Percentiles rank a stretch among this genome's conserved stretches.
phyloP scores from a whole-genome alignment of 768 basidiomycete species.

The Mycena vulgaris region DNA sequence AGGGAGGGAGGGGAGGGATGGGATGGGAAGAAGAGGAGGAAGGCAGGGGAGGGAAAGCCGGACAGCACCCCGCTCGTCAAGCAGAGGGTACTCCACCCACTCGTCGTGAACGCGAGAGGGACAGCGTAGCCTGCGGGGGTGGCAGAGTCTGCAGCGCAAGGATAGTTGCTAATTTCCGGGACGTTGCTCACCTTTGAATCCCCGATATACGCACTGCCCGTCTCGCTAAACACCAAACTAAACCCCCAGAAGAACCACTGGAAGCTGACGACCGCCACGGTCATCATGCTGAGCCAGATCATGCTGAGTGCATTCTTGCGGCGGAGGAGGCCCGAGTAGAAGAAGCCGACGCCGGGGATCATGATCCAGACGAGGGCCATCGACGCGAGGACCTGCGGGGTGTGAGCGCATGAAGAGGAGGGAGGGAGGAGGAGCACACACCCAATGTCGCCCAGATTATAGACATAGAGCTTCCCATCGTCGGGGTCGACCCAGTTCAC shows the following conservation, averaged over 20 bases:
- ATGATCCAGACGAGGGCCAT: conserved; percentile 90
- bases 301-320: conserved; percentile 95
- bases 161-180: too few species aligned
- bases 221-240: conserved; percentile 91
- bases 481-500: conserved; percentile 29
- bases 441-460: conserved; percentile 69
- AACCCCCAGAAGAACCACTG: conserved; percentile 99
- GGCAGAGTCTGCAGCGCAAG: too few species aligned
- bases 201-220: conserved; percentile 84
- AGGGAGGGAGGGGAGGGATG: too few species aligned
- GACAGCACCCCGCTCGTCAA: too few species aligned
- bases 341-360: conserved; percentile 89
- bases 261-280: conserved; percentile 86
- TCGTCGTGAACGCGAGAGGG: too few species aligned
- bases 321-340: conserved; percentile 92
- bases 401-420: neutral
- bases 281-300: conserved; percentile 86
- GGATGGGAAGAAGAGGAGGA: too few species aligned
- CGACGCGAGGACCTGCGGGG: conserved; percentile 66
- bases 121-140: too few species aligned
- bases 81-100: too few species aligned
- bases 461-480: conserved; percentile 17
- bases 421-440: conserved; percentile 9
- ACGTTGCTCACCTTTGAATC: conserved; percentile 77
- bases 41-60: too few species aligned